Evolutionary conservation across 352 stramenopile genomes (phyloP).

Genomic region (Thraustotheca clavata): DNA sequence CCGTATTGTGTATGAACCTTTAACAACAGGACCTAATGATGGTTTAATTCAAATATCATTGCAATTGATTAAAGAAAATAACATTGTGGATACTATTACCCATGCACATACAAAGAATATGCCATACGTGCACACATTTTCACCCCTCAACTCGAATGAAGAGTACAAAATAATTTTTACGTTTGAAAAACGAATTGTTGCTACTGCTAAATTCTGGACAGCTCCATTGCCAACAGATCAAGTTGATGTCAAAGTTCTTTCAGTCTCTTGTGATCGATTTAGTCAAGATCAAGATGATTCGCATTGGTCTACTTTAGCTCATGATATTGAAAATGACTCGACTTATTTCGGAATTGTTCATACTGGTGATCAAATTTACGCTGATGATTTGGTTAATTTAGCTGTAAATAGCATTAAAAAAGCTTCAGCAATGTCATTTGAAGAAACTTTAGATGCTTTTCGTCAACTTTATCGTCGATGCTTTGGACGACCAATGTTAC

Average conservation of each 20-base stretch:
- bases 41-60: constrained; percentile 22
- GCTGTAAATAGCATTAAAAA: neutral
- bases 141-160: constrained; percentile 29
- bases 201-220: constrained; percentile 33
- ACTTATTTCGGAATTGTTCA: constrained; percentile 47
- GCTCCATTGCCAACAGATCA: constrained; percentile 2
- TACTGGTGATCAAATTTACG: constrained; percentile 50
- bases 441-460: constrained; percentile 34
- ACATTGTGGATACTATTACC: constrained; percentile 1
- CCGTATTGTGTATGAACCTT: constrained; percentile 41
- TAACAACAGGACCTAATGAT: neutral
- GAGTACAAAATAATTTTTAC: constrained; percentile 35
- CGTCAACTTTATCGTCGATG: constrained; percentile 48
- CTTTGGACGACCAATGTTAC: constrained; percentile 35
- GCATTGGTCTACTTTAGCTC: constrained; percentile 32
- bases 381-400: constrained; percentile 24
- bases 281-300: constrained; percentile 48
- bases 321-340: constrained; percentile 27
- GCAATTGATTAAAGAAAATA: constrained; percentile 12
- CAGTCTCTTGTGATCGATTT: constrained; percentile 52
- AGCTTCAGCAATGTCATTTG: constrained; percentile 22
- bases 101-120: neutral
- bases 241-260: constrained; percentile 25
- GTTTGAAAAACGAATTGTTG: constrained; percentile 20
- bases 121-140: constrained; percentile 30